Percentiles rank a stretch among this genome's conserved stretches.
phyloP scores from a whole-genome alignment of 345 rosid genomes.

The Pugionium dolabratum region DNA sequence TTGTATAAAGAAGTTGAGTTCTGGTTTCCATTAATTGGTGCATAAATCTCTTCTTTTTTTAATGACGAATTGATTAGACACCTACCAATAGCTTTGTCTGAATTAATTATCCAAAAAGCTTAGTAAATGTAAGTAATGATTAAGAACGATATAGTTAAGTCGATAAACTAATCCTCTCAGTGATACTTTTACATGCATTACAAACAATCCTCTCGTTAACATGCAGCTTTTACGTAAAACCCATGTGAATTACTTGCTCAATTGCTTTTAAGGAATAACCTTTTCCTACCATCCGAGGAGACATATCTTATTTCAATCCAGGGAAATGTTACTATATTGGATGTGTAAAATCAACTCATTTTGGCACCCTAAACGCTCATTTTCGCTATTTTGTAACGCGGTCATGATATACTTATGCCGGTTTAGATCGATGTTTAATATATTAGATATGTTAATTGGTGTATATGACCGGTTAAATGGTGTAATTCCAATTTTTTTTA shows the following conservation, averaged over 20 bases:
- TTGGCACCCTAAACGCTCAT: neutral
- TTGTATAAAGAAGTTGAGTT: conserved; percentile 24
- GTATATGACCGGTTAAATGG: neutral
- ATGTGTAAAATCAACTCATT: neutral
- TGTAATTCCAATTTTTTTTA: neutral
- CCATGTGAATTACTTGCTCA: conserved; percentile 19
- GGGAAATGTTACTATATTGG: neutral
- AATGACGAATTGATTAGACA: neutral
- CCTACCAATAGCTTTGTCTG: neutral
- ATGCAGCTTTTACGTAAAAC: conserved; percentile 6
- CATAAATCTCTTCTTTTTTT: neutral
- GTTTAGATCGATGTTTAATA: too few relatives aligned
- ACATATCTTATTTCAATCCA: neutral
- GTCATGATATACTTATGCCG: neutral
- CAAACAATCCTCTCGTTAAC: conserved; percentile 7
- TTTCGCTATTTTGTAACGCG: neutral
- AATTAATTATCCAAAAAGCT: neutral
- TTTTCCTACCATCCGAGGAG: neutral
- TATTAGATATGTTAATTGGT: neutral
- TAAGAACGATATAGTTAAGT: neutral
- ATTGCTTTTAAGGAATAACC: neutral
- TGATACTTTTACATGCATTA: conserved; percentile 9
- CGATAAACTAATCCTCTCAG: too few relatives aligned
- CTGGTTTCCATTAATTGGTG: conserved; percentile 25
- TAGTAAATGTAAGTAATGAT: neutral